Conservation (phyloP, 805 yeast species). For the Nakazawaea siamensis region DNA sequence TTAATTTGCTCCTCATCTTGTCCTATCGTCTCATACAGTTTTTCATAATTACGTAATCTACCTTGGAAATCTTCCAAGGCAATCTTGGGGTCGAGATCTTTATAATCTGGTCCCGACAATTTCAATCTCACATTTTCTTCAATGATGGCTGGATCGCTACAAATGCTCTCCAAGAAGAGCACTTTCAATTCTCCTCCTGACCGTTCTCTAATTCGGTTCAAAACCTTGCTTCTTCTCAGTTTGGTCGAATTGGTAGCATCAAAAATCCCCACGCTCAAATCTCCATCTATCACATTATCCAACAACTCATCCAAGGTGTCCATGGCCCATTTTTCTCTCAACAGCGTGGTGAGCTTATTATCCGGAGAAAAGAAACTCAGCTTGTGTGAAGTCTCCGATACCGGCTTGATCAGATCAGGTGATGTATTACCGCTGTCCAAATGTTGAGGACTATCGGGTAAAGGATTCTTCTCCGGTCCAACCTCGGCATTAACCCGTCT, state of each 20-base stretch:
- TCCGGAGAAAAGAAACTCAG: slow-evolving; percentile 85
- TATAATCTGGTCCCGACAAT: slow-evolving; percentile 89
- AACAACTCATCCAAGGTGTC: slow-evolving; percentile 81
- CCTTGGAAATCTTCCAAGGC: slow-evolving; percentile 80
- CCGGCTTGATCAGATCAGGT: slow-evolving; percentile 7
- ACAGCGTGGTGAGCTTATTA: slow-evolving; percentile 50
- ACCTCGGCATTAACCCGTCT: slow-evolving; percentile 57
- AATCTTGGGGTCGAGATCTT: slow-evolving; percentile 68
- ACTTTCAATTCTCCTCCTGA: slow-evolving; percentile 63
- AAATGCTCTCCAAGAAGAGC: slow-evolving; percentile 76
- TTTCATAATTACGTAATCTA: slow-evolving; percentile 75
- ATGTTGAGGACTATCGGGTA: slow-evolving; percentile 30
- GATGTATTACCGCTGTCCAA: slow-evolving; percentile 17
- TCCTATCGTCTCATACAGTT: slow-evolving; percentile 82
- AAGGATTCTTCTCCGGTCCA: slow-evolving; percentile 66
- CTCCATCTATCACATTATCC: slow-evolving; percentile 70
- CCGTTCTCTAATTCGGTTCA: slow-evolving; percentile 47
- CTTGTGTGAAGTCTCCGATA: slow-evolving; percentile 37
- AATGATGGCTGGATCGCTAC: slow-evolving; percentile 71
- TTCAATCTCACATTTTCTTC: slow-evolving; percentile 81
- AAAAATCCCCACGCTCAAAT: slow-evolving; percentile 88
- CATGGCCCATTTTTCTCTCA: slow-evolving; percentile 94
- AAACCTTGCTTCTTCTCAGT: slow-evolving; percentile 49
- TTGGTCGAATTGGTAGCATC: slow-evolving; percentile 80
- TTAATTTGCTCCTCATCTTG: slow-evolving; percentile 57